Base-by-base conservation (phyloP, 306 rosid genomes). In the Prunus mira region DNA sequence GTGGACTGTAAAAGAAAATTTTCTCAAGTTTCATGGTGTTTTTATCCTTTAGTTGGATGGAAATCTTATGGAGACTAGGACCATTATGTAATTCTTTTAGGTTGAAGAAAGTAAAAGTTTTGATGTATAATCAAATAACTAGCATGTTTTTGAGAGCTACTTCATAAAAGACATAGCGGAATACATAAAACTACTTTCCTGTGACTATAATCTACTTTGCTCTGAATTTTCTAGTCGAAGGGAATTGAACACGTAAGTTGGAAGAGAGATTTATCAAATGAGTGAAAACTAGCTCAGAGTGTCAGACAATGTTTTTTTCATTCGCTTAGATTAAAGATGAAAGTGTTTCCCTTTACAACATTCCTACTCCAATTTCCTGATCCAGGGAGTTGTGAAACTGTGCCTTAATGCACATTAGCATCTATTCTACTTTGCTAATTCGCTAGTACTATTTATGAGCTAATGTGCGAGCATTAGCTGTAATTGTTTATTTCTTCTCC, bases 401-500 rank as follows among this genome's bases (percentile, higher is more conserved):
- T 41, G 24, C 46, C 69, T 38, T 13, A 1, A 38, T 34, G 11
- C 24, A 65, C 12, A 9, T 66, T 56, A 56, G 22, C 71, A 41
- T 41, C 45, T 61, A 28, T 27, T 43, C 22, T 38, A 41, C 52
- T 38, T 9, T n/a, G 8, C 76, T 55, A 57, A 3, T 38, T 43
- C 25, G 27, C 58, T 28, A 5, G 22, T 20, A 27, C 52, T 73
- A 13, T 41, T 38, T 13, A 38, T 13, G 4, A 56, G 20, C 72
- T 32, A 32, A 20, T 13, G 6, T 19, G 15, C 46, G 4, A 6
- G 58, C 58, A 52, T 66, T 11, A 65, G 15, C 49, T 12, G 24
- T 58, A 12, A 45, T 76, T 64, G 69, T 67, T 71, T 57, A 75
- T 55, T 77, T 72, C 45, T 75, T 80, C 63, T 41, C 77, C 47